Conservation (phyloP, 1,284 basidiomycete genomes). For the Amylostereum areolatum region DNA sequence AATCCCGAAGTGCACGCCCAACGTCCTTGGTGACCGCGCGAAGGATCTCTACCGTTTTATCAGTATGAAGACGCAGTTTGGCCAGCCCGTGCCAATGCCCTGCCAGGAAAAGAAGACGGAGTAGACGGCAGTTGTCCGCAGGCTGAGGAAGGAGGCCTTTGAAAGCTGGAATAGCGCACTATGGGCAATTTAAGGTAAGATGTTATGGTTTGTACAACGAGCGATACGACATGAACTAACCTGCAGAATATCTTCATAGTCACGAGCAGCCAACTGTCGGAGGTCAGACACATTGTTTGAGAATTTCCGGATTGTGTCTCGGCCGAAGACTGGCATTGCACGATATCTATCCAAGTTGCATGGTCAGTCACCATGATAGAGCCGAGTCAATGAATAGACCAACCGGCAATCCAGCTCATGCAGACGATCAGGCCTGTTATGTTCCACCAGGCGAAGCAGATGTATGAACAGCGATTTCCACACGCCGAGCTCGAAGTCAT, state of each 20-base stretch:
- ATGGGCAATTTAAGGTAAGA: neutral
- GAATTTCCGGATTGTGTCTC: neutral
- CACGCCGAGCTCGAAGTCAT: neutral
- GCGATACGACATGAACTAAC: neutral
- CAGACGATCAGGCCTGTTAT: neutral
- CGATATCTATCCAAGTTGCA: neutral
- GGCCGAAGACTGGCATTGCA: neutral
- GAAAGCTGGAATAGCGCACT: slow-evolving; percentile 14
- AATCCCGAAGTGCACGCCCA: neutral
- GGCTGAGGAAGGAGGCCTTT: slow-evolving; percentile 8
- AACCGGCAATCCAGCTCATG: neutral
- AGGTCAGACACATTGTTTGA: neutral
- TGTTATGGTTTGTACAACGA: neutral
- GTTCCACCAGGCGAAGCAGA: neutral
- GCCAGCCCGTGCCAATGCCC: slow-evolving; percentile 13
- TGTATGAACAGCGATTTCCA: neutral
- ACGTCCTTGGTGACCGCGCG: neutral
- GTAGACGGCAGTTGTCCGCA: slow-evolving; percentile 9
- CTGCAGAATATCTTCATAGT: neutral
- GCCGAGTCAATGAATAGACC: too few relatives aligned
- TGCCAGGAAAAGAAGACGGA: slow-evolving; percentile 8
- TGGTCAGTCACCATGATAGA: neutral
- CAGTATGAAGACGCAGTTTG: slow-evolving; percentile 14
- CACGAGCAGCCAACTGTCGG: neutral
- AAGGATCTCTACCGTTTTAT: neutral